Base-by-base conservation (phyloP, 148 eudicot species). In the Vaccinium corymbosum region DNA sequence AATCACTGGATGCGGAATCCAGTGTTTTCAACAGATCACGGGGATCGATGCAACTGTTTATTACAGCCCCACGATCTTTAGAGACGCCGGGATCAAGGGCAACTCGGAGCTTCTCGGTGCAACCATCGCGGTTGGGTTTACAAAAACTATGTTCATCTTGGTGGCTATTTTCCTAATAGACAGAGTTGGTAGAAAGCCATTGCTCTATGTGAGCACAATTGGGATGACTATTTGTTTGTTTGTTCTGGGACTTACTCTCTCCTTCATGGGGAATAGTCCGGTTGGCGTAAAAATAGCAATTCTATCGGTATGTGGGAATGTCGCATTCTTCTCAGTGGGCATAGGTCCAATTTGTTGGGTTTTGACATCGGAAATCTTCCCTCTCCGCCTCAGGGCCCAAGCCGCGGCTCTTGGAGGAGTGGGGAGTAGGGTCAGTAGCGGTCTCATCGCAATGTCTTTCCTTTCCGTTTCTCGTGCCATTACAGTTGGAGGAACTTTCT, bases 321-420 rank as follows among this genome's bases (percentile, higher is more conserved):
- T 94, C 25, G 91, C 98, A 0, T 95, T 95, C 92, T 95, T 95
- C 81, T 95, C 98, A 0, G 90, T 93, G 17, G 98, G 98, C 32
- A 87, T 95, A 4, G 98, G 98, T 32, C 98, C 98, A 0, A 84
- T 95, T 35, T 93, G 96, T 74, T 95, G 98, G 98, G 98, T 95
- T 8, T 79, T 94, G 82, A 77, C 94, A 11, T 93, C 98, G 0
- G 98, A 95, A 82, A 91, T 95, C 56, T 95, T 93, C 87, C 98
- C 98, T 1, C 88, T 93, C 42, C 89, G 92, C 86, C 93, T 95
- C 55, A 89, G 98, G 38, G 98, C 98, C 53, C 98, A 94, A 80
- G 98, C 98, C 46, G 90, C 95, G 0, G 95, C 95, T 2, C 83
- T 95, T 0, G 98, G 97, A 50, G 91, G 97, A 0, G 93, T 95